Conservation (phyloP, 164 flowering plant species). For the Sedum album region DNA sequence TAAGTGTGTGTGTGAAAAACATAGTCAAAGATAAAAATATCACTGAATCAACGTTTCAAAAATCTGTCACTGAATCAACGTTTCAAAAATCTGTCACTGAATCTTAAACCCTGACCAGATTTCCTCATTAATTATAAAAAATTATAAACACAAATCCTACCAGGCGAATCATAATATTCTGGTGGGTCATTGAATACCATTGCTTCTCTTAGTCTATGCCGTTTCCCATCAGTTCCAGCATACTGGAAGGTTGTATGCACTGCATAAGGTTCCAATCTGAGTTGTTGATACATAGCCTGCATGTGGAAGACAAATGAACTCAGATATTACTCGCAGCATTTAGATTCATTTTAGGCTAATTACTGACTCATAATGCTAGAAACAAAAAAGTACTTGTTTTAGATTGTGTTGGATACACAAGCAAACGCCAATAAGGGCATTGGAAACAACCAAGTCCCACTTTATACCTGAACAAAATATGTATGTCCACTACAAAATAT, state of each 20-base stretch:
- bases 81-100: background rate
- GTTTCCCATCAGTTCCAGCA: slow-evolving; percentile 96
- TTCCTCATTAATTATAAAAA: background rate
- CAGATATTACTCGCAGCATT: background rate
- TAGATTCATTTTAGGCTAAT: no score
- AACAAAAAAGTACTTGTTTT: no score
- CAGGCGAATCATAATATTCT: slow-evolving; percentile 88
- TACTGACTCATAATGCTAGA: no score
- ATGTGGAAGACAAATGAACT: background rate
- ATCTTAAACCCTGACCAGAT: background rate
- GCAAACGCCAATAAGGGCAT: no score
- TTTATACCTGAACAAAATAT: slow-evolving; percentile 84
- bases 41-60: no score
- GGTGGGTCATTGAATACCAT: slow-evolving; percentile 88
- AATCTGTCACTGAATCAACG: no score
- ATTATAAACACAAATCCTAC: slow-evolving; percentile 25
- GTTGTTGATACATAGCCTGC: slow-evolving; percentile 85
- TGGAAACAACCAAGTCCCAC: no score
- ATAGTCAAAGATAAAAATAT: no score
- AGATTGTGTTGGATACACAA: no score
- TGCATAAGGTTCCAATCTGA: slow-evolving; percentile 92
- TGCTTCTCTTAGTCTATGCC: slow-evolving; percentile 91
- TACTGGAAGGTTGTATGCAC: slow-evolving; percentile 96
- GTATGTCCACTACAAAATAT: slow-evolving; percentile 98
- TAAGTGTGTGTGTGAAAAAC: no score